Evolutionary conservation across 2,329 filamentous ascomycete genomes (phyloP).

Genomic region (Penicillium paneum): DNA sequence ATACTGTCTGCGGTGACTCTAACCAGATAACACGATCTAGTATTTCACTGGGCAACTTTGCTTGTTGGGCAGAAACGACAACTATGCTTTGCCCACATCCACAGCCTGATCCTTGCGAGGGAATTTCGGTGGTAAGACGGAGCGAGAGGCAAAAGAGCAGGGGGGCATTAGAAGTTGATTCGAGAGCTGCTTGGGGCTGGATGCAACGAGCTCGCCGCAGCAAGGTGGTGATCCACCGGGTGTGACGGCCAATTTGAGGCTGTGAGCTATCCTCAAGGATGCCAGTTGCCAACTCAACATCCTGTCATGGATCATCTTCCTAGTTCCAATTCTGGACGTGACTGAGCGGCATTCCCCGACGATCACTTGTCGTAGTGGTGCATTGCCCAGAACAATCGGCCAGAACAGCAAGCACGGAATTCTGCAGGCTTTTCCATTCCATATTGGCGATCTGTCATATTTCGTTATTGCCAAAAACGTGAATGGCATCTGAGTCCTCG

Average conservation of each 20-base stretch:
- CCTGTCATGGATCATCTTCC: slow-evolving; percentile 25
- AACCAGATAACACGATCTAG: background rate
- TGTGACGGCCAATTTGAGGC: slow-evolving; percentile 19
- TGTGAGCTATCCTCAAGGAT: slow-evolving; percentile 22
- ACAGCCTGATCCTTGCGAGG: slow-evolving; percentile 28
- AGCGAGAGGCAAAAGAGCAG: slow-evolving; percentile 23
- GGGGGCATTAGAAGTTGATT: slow-evolving; percentile 29
- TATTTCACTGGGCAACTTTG: slow-evolving; percentile 13
- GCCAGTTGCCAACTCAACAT: slow-evolving; percentile 33
- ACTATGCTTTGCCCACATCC: slow-evolving; percentile 12
- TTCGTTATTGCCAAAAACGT: slow-evolving; percentile 13
- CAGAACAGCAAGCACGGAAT: slow-evolving; percentile 13
- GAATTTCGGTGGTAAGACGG: slow-evolving; percentile 25
- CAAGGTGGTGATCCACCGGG: slow-evolving; percentile 19
- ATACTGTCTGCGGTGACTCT: slow-evolving; percentile 6
- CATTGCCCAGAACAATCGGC: background rate
- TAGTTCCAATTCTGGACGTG: slow-evolving; percentile 15
- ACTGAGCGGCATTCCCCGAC: slow-evolving; percentile 20
- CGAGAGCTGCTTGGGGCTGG: slow-evolving; percentile 17
- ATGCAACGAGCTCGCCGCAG: slow-evolving; percentile 18
- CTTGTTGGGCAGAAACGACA: slow-evolving; percentile 25
- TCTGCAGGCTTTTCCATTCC: slow-evolving; percentile 6
- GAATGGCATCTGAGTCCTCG: slow-evolving; percentile 9
- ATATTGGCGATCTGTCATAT: slow-evolving; percentile 5
- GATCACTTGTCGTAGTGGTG: slow-evolving; percentile 23